These are phyloP conservation scores for Loxodes magnus DNA, from an alignment of 73 alveolate species.

Conservation along the genomic window DNA sequence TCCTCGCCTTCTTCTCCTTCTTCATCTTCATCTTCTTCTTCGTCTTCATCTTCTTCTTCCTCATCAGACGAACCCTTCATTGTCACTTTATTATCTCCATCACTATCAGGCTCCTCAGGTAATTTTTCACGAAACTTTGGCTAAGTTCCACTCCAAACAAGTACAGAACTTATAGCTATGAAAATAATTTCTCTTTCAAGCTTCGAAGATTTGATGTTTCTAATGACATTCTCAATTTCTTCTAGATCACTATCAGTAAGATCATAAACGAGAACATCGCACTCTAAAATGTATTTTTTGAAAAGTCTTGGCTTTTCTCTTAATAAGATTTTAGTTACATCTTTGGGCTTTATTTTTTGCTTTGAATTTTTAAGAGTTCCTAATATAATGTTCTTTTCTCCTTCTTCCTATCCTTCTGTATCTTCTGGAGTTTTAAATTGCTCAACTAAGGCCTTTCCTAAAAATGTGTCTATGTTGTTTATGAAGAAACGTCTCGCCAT, in stretches of 20 bases:
- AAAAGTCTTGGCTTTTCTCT: conserved; percentile 25
- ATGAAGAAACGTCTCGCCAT: too few species aligned
- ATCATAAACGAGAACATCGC: conserved; percentile 52
- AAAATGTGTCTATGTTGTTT: too few species aligned
- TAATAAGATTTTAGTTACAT: too few species aligned
- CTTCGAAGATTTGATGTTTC: conserved; percentile 28
- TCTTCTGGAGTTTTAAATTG: too few species aligned
- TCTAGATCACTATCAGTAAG: conserved; percentile 23
- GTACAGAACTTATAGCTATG: conserved; percentile 54
- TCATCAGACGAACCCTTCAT: too few species aligned
- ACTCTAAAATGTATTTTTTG: conserved; percentile 30
- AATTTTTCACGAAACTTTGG: conserved; percentile 44
- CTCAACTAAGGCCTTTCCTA: too few species aligned
- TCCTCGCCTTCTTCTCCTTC: neutral
- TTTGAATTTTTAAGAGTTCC: too few species aligned
- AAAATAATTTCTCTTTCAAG: conserved; percentile 24
- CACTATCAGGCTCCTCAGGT: conserved; percentile 28
- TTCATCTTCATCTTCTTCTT: neutral
- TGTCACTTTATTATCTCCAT: too few species aligned
- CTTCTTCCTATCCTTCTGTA: too few species aligned
- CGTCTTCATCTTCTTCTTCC: neutral
- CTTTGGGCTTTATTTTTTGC: too few species aligned
- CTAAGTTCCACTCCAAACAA: conserved; percentile 82
- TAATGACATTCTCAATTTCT: conserved; percentile 48
- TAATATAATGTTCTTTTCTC: too few species aligned